A percentile compares a stretch with the other conserved stretches of the same genome.
Evolutionary conservation across 2,329 filamentous ascomycete genomes (phyloP).

Genomic region (Didymella arachidicola): DNA sequence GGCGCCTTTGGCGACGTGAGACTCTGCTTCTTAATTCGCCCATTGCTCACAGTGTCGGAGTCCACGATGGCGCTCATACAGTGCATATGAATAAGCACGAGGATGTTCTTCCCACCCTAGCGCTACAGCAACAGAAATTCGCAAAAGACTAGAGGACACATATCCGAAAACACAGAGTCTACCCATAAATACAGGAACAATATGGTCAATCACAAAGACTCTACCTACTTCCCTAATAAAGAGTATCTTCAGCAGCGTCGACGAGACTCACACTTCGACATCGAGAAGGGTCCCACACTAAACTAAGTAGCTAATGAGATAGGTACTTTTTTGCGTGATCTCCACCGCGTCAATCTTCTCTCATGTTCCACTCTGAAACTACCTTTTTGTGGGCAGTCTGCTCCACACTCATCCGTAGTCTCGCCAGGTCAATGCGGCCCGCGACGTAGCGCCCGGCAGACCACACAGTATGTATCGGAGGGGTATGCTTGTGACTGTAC

Average conservation of each 20-base stretch:
- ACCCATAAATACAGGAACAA: not conserved
- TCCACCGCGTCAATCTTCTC: not conserved
- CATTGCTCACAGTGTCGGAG: not conserved
- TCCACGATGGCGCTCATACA: not conserved
- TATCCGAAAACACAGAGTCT: not conserved
- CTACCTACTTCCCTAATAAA: not conserved
- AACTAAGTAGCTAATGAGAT: not conserved
- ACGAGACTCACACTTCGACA: not conserved
- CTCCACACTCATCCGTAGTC: not conserved
- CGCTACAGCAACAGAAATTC: not conserved
- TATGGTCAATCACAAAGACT: not conserved
- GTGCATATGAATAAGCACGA: not conserved
- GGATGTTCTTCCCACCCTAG: not conserved
- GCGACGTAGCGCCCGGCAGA: not conserved
- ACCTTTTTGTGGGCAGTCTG: not conserved
- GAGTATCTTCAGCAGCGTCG: not conserved
- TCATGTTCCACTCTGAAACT: not conserved
- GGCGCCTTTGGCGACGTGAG: no score
- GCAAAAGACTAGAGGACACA: not conserved
- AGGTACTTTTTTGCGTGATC: not conserved
- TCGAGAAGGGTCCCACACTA: not conserved
- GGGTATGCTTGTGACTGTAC: not conserved
- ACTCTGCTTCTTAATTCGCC: not conserved
- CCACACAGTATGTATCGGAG: not conserved
- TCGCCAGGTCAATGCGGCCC: not conserved